These are phyloP conservation scores for Acacia concinna DNA, from an alignment of 331 rosid species.

Conservation along the genomic window DNA sequence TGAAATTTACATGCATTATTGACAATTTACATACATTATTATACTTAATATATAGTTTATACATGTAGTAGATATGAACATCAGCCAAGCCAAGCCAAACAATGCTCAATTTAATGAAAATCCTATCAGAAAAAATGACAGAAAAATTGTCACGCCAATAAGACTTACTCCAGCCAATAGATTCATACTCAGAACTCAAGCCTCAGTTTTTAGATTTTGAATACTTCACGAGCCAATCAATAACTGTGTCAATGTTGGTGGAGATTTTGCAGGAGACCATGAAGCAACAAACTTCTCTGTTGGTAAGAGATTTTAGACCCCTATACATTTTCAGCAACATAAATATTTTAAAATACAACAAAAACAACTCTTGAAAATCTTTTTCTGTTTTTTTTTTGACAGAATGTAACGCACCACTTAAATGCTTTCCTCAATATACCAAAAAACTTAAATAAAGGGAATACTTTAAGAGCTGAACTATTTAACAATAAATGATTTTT, in stretches of 20 bases:
- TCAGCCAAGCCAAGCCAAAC: conserved; percentile 22
- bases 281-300: conserved; percentile 60
- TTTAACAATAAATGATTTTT: neutral
- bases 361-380: neutral
- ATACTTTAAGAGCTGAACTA: neutral
- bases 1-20: neutral
- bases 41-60: conserved; percentile 5
- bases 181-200: conserved; percentile 24
- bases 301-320: conserved; percentile 52
- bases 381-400: neutral
- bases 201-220: conserved; percentile 47
- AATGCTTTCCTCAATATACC: neutral
- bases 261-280: conserved; percentile 67
- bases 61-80: neutral
- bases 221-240: conserved; percentile 60
- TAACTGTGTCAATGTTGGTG: conserved; percentile 51
- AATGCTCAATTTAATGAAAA: conserved; percentile 21
- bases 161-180: conserved; percentile 10
- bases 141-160: conserved; percentile 17
- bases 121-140: conserved; percentile 17
- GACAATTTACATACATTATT: conserved; percentile 9
- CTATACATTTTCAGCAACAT: conserved; percentile 38
- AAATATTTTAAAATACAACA: neutral
- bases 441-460: neutral
- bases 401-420: neutral